Evolutionary conservation across 495 filamentous ascomycete genomes (phyloP), one percentile per base, ranked within the genome.

Genomic region (Durotheca rogersii): DNA sequence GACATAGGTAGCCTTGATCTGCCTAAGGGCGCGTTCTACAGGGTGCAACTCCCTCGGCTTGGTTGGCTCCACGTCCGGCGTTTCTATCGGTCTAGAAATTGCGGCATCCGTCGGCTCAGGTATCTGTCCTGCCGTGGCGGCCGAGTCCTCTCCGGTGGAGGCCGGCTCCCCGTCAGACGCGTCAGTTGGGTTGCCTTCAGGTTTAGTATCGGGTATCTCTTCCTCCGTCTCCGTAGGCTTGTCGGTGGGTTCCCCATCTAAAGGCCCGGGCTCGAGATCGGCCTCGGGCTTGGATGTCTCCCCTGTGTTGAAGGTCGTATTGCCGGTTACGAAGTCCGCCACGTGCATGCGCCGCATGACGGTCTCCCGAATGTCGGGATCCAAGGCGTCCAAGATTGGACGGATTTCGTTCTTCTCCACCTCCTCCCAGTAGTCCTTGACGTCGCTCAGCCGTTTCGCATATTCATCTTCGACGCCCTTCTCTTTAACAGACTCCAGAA

Each of bases 1-100:
- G 18, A 88, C 67, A 58, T 93, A 91, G 36, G 88, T 87, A 4
- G 78, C 75, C 58, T 91, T 89, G 67, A 97, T 74, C 18, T 83
- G 69, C 51, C 85, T 90, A 47, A 91, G 73, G 2, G 84, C 85
- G 14, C 74, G 68, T 25, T 83, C 79, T 11, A 86, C 77, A 3
- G 75, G 74, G 1, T 64, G 68, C 1, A 73, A 47, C 12, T 70
- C 67, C 42, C 69, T 64, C 29, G 56, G 20, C 38, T 60, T 56
- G 11, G 41, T 14, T 1, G 16, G 34, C 55, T 70, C 44, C 4
- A 18, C 34, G 7, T 44, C 47, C 6, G 37, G 29, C 6, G 49
- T 14, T 17, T 20, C 44, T 38, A 59, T 35, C 2, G 34, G 23
- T 31, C 56, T 44, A n/a, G 37, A 16, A 15, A 39, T 41, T 2